Evolutionary conservation across 805 yeast genomes (phyloP).

Genomic region (Pichia kluyveri): DNA sequence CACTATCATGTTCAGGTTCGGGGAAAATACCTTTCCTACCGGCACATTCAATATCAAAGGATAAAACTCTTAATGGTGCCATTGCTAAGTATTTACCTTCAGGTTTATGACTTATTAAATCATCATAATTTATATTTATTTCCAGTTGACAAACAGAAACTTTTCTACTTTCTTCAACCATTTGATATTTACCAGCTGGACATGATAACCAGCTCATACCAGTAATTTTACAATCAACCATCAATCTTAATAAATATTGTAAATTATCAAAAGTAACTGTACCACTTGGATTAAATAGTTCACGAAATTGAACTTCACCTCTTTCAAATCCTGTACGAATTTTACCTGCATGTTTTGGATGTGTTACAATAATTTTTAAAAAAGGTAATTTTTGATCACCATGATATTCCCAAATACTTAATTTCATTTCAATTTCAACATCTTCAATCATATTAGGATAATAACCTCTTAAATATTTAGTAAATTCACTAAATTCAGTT

Average conservation of each 20-base stretch:
- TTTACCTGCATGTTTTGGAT: slow-evolving; percentile 57
- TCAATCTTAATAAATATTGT: slow-evolving; percentile 73
- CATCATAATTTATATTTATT: slow-evolving; percentile 56
- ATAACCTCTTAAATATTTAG: slow-evolving; percentile 34
- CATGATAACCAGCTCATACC: slow-evolving; percentile 97
- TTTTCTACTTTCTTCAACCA: slow-evolving; percentile 29
- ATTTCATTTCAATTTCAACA: slow-evolving; percentile 61
- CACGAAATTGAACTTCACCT: slow-evolving; percentile 62
- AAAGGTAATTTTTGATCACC: slow-evolving; percentile 75
- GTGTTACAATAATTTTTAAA: slow-evolving; percentile 59
- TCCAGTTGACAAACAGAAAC: slow-evolving; percentile 84
- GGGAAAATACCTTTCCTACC: slow-evolving; percentile 97
- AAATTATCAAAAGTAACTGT: slow-evolving; percentile 82
- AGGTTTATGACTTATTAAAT: slow-evolving; percentile 70
- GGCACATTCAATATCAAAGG: slow-evolving; percentile 97
- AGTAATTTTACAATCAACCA: slow-evolving; percentile 86
- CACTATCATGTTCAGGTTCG: slow-evolving; percentile 87
- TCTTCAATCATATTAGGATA: slow-evolving; percentile 49
- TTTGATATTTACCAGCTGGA: slow-evolving; percentile 60
- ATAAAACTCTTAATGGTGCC: slow-evolving; percentile 88
- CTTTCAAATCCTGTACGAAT: slow-evolving; percentile 76
- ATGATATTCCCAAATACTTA: slow-evolving; percentile 89
- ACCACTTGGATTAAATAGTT: slow-evolving; percentile 50
- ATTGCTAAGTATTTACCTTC: slow-evolving; percentile 91
- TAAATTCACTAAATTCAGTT: slow-evolving; percentile 41